Evolutionary conservation across 169 alveolate genomes (phyloP).

Genomic region (Babesia ovis): DNA sequence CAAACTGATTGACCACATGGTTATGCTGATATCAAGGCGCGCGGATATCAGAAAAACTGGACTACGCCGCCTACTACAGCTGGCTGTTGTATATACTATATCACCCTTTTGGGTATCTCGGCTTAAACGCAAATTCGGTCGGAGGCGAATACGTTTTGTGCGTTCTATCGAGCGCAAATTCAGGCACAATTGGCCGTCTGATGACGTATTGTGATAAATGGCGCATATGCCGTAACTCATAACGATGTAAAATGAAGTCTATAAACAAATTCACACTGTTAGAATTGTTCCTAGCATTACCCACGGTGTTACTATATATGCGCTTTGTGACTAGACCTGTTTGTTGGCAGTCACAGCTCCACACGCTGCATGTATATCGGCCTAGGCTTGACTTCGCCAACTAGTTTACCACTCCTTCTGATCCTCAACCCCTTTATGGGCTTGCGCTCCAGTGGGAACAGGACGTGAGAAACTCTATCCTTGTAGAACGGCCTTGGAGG

Average conservation of each 20-base stretch:
- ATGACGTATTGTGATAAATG: background rate
- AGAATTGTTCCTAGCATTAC: too few species aligned
- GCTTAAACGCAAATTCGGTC: slow-evolving; percentile 7
- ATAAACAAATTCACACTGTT: too few species aligned
- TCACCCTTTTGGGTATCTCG: slow-evolving; percentile 12
- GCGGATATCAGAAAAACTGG: slow-evolving; percentile 9
- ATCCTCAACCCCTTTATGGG: slow-evolving; percentile 39
- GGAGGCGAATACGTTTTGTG: slow-evolving; percentile 10
- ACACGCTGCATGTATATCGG: slow-evolving; percentile 8
- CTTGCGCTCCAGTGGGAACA: slow-evolving; percentile 38
- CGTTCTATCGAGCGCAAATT: slow-evolving; percentile 25
- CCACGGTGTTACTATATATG: too few species aligned
- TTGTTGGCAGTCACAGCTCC: slow-evolving; percentile 6
- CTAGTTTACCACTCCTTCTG: slow-evolving; percentile 32
- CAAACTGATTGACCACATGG: slow-evolving; percentile 42
- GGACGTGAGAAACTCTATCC: slow-evolving; percentile 37
- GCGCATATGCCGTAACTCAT: too few species aligned
- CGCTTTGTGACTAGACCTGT: too few species aligned
- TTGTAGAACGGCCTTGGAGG: slow-evolving; percentile 61
- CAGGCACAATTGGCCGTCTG: slow-evolving; percentile 27
- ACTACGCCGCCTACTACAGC: slow-evolving; percentile 26
- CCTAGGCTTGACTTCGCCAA: slow-evolving; percentile 18
- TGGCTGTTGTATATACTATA: slow-evolving; percentile 44
- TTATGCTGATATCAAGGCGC: slow-evolving; percentile 40
- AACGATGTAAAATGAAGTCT: too few species aligned